phyloP scores from a whole-genome alignment of 768 basidiomycete species.

The Rossbeevera mucosa region DNA sequence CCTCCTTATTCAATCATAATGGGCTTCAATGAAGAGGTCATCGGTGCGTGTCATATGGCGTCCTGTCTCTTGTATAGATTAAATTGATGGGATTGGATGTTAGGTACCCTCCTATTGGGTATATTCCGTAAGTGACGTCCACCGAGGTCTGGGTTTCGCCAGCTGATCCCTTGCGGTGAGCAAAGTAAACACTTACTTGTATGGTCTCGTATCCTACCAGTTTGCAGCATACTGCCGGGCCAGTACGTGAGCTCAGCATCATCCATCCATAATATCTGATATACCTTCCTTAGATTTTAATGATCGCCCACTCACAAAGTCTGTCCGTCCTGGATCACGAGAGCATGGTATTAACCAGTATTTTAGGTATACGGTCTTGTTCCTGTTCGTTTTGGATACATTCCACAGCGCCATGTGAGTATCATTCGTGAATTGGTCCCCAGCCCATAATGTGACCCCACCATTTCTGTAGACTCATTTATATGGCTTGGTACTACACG shows the following conservation, averaged over 20 bases:
- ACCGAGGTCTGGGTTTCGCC: neutral
- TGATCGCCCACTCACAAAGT: constrained; percentile 12
- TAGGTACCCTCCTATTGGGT: neutral
- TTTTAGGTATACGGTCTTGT: constrained; percentile 15
- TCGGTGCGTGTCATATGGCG: neutral
- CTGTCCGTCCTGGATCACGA: neutral
- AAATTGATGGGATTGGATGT: neutral
- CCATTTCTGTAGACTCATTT: constrained; percentile 7
- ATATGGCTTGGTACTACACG: constrained; percentile 18
- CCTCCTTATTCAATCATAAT: neutral
- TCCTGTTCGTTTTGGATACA: constrained; percentile 17
- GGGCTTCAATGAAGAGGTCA: neutral
- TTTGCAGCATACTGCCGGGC: constrained; percentile 36
- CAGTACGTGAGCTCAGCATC: neutral
- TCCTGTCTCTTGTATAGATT: neutral
- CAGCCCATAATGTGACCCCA: neutral
- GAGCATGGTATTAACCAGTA: neutral
- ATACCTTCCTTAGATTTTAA: constrained; percentile 10
- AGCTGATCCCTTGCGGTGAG: neutral
- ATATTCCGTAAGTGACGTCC: neutral
- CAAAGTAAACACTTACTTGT: constrained; percentile 31
- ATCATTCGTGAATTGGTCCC: neutral
- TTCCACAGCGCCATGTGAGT: constrained; percentile 18
- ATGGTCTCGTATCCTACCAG: constrained; percentile 41
- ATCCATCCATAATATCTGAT: neutral